phyloP scores from a whole-genome alignment of 129 eudicot genomes.

The Chrysanthemum lavandulifolium region DNA sequence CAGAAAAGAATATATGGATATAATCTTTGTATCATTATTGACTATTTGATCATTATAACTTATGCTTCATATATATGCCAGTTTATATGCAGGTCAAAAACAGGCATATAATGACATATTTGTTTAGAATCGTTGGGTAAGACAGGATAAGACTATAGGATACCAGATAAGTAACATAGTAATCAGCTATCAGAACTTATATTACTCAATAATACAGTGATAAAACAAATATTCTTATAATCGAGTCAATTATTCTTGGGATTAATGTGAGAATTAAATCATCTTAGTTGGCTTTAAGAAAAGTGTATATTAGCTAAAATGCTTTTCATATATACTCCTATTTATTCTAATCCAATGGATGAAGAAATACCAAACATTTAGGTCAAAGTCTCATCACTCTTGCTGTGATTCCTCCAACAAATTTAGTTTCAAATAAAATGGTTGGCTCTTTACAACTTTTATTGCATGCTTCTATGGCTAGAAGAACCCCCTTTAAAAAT shows the following conservation, averaged over 20 bases:
- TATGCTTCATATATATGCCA: not conserved
- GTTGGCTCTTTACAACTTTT: constrained; percentile 36
- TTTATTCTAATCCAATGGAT: constrained; percentile 37
- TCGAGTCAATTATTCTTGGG: constrained; percentile 41
- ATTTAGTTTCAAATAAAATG: constrained; percentile 30
- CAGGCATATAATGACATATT: not conserved
- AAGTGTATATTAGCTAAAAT: constrained; percentile 36
- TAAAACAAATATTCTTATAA: constrained; percentile 18
- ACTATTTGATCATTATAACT: not conserved
- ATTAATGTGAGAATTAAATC: constrained; percentile 23
- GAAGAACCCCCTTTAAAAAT: constrained; percentile 25
- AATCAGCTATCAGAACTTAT: not conserved
- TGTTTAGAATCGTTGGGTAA: not conserved
- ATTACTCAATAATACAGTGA: constrained; percentile 1
- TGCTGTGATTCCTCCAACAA: constrained; percentile 45
- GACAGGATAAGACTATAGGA: not conserved
- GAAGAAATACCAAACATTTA: constrained; percentile 30
- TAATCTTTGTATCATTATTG: not conserved
- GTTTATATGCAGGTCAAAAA: not conserved
- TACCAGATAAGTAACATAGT: not conserved
- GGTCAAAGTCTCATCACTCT: constrained; percentile 47
- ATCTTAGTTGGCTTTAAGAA: constrained; percentile 40
- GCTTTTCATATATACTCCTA: constrained; percentile 27
- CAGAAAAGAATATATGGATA: not conserved
- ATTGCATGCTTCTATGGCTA: constrained; percentile 36